Percentiles rank a stretch among this genome's conserved stretches.
These are phyloP conservation scores for Guyanaporus albipodus DNA, from an alignment of 768 basidiomycete genomes.

Conservation along the genomic window DNA sequence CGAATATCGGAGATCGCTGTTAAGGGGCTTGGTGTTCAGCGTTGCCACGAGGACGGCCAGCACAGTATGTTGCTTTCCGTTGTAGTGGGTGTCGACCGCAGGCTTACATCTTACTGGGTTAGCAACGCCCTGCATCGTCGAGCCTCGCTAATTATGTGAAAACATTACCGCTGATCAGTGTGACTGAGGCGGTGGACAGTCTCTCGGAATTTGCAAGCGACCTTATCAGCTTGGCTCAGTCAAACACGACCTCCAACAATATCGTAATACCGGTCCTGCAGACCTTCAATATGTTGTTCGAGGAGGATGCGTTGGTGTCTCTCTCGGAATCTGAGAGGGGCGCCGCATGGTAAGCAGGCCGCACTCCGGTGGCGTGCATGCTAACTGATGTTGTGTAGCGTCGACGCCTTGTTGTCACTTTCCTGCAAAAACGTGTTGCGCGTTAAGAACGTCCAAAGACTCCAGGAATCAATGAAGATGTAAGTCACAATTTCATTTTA, in stretches of 20 bases:
- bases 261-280: conserved; percentile 82
- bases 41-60: conserved; percentile 81
- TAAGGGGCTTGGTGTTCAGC: conserved; percentile 74
- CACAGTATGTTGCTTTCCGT: conserved; percentile 52
- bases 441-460: conserved; percentile 80
- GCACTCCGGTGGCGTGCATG: conserved; percentile 10
- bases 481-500: conserved; percentile 38
- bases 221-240: conserved; percentile 50
- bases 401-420: conserved; percentile 51
- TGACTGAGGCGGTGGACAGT: conserved; percentile 37
- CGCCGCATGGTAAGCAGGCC: conserved; percentile 45
- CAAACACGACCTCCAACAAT: conserved; percentile 58
- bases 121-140: conserved; percentile 68
- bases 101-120: conserved; percentile 18
- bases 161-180: conserved; percentile 42
- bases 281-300: conserved; percentile 68
- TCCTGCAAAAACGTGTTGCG: conserved; percentile 58
- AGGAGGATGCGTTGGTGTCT: conserved; percentile 55
- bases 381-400: conserved; percentile 35
- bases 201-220: conserved; percentile 53
- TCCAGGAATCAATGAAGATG: conserved; percentile 83
- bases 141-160: conserved; percentile 59
- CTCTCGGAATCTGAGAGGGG: conserved; percentile 48
- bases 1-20: conserved; percentile 56
- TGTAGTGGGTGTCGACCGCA: conserved; percentile 4